phyloP scores from a whole-genome alignment of 345 rosid species.

The Brassica incana region DNA sequence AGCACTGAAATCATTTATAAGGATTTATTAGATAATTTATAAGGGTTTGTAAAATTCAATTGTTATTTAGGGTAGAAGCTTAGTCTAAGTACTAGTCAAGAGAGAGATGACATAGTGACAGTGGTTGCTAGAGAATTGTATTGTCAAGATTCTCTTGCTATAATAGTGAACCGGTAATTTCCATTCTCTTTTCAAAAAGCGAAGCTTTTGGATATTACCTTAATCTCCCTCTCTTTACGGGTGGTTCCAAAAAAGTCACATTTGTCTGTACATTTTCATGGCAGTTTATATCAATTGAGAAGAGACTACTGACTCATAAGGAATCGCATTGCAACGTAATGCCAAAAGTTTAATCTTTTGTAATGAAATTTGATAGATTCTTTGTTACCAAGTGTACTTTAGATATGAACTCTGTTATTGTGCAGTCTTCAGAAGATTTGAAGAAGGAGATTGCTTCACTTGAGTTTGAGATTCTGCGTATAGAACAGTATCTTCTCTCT shows the following conservation, averaged over 20 bases:
- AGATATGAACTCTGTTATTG: slow-evolving; percentile 17
- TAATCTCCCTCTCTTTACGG: background rate
- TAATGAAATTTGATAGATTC: background rate
- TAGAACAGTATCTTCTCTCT: too few species aligned
- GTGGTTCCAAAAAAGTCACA: slow-evolving; percentile 8
- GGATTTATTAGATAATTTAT: too few species aligned
- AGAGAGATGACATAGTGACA: too few species aligned
- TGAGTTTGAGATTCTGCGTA: slow-evolving; percentile 57
- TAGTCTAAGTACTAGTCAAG: too few species aligned
- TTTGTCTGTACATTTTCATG: slow-evolving; percentile 15
- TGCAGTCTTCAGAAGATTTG: slow-evolving; percentile 66
- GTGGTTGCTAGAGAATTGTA: too few species aligned
- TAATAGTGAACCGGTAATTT: slow-evolving; percentile 17
- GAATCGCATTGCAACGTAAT: slow-evolving; percentile 24
- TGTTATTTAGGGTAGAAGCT: too few species aligned
- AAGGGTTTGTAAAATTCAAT: too few species aligned
- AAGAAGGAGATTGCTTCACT: slow-evolving; percentile 65
- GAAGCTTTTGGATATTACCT: slow-evolving; percentile 17
- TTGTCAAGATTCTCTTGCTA: slow-evolving; percentile 32
- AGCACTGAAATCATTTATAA: too few species aligned
- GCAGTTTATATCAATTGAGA: slow-evolving; percentile 34
- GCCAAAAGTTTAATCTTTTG: slow-evolving; percentile 38
- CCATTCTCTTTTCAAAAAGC: slow-evolving; percentile 6
- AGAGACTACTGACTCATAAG: slow-evolving; percentile 24
- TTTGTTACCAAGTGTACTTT: background rate